phyloP scores from a whole-genome alignment of 345 rosid genomes.

The Pelargonium nanum region DNA sequence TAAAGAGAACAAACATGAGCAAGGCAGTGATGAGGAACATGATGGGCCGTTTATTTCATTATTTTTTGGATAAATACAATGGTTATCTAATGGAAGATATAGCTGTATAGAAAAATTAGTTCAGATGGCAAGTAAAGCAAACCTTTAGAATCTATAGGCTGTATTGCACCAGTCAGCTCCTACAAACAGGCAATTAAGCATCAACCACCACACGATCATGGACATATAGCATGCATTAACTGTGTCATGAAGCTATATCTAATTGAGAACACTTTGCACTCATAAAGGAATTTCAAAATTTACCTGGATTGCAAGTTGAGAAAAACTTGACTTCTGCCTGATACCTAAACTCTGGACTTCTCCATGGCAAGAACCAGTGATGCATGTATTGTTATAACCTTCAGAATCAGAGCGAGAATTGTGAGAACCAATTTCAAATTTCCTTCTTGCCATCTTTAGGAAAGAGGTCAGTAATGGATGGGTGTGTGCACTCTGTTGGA shows the following conservation, averaged over 20 bases:
- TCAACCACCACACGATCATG: neutral
- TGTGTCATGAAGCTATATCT: neutral
- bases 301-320: constrained; percentile 8
- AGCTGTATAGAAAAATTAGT: neutral
- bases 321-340: neutral
- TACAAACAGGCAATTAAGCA: constrained; percentile 12
- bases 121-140: neutral
- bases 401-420: neutral
- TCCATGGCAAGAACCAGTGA: neutral
- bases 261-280: neutral
- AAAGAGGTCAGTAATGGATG: constrained; percentile 18
- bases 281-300: neutral
- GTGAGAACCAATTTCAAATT: constrained; percentile 2
- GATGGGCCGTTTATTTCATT: neutral
- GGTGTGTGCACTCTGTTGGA: constrained; percentile 4
- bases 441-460: constrained; percentile 11
- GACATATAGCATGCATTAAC: neutral
- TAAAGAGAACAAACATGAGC: neutral
- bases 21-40: neutral
- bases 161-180: constrained; percentile 12
- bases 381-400: neutral
- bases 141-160: constrained; percentile 17
- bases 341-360: neutral
- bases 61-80: neutral
- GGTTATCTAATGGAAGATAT: neutral